These are phyloP conservation scores for Colletotrichum gloeosporioides DNA, from an alignment of 2,329 filamentous ascomycete genomes.

Conservation along the genomic window DNA sequence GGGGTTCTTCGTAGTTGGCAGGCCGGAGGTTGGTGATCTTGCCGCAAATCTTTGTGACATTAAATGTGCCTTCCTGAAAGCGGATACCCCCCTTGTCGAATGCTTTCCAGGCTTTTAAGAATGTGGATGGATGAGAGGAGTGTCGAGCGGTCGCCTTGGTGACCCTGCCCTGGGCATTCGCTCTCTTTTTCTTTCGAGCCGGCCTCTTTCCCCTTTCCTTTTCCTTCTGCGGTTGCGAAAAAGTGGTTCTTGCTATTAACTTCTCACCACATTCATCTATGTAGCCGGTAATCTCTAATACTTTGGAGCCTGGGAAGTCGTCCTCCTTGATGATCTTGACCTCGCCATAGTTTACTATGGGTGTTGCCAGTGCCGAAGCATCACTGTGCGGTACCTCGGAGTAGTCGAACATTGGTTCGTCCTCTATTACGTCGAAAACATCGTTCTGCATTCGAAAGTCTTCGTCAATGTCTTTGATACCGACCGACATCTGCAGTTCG, in stretches of 20 bases:
- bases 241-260: neutral
- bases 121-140: neutral
- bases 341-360: neutral
- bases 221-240: neutral
- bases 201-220: neutral
- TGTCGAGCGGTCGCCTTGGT: neutral
- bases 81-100: neutral
- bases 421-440: neutral
- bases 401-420: neutral
- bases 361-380: neutral
- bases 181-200: neutral
- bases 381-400: neutral
- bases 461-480: neutral
- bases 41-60: neutral
- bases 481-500: neutral
- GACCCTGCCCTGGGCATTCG: neutral
- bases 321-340: neutral
- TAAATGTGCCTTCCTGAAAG: neutral
- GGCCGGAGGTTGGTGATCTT: neutral
- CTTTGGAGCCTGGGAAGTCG: neutral
- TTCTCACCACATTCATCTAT: neutral
- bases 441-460: neutral
- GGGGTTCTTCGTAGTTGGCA: neutral
- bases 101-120: neutral
- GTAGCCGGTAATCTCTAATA: neutral